Evolutionary conservation across 2,329 filamentous ascomycete species (phyloP).

Genomic region (Didymellaceae sp.): DNA sequence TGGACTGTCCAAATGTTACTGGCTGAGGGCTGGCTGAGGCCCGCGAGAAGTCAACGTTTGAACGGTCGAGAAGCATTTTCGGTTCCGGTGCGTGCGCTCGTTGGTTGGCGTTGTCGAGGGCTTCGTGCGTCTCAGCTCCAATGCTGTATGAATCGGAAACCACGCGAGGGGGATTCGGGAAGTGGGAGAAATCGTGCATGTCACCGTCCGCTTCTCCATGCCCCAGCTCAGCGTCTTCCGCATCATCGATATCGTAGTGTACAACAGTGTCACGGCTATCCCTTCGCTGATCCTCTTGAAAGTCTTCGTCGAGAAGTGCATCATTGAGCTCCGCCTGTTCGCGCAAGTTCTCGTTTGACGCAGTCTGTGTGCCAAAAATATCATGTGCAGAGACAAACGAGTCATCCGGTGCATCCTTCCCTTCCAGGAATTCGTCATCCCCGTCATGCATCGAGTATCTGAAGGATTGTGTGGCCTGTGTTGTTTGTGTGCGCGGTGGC

Average conservation of each 20-base stretch:
- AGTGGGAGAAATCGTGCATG: constrained; percentile 21
- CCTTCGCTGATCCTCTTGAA: constrained; percentile 25
- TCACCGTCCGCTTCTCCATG: constrained; percentile 23
- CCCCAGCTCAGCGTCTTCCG: constrained; percentile 14
- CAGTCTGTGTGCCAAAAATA: constrained; percentile 43
- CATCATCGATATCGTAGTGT: constrained; percentile 30
- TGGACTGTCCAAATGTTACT: constrained; percentile 26
- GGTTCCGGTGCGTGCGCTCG: constrained; percentile 31
- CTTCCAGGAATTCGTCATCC: constrained; percentile 23
- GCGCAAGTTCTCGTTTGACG: constrained; percentile 35
- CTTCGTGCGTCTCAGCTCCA: constrained; percentile 42
- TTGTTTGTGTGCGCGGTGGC: constrained; percentile 40
- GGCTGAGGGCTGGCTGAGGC: constrained; percentile 32
- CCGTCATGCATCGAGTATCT: constrained; percentile 28
- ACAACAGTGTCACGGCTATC: constrained; percentile 34
- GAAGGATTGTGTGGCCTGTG: constrained; percentile 45
- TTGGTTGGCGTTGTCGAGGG: constrained; percentile 35
- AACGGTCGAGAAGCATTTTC: constrained; percentile 27
- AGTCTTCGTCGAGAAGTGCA: constrained; percentile 43
- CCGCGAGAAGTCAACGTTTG: constrained; percentile 22
- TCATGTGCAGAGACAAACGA: constrained; percentile 59
- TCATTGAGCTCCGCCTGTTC: constrained; percentile 30
- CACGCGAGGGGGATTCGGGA: constrained; percentile 29
- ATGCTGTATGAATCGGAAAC: constrained; percentile 43
- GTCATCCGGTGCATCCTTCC: constrained; percentile 47